phyloP scores from a whole-genome alignment of 768 basidiomycete genomes.

The Tylopilus intermedius region DNA sequence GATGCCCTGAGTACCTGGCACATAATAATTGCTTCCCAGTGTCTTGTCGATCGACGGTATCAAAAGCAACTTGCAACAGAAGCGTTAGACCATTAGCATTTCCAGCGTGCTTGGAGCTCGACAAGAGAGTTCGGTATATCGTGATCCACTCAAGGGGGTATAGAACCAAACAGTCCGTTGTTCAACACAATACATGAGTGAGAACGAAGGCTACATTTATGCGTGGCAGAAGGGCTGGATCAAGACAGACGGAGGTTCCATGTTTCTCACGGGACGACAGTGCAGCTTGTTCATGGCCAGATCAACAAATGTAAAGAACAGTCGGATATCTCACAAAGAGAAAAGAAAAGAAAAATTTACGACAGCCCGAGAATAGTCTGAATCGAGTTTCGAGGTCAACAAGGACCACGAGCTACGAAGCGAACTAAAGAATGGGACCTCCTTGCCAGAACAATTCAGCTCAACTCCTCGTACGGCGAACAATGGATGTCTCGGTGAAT shows the following conservation, averaged over 20 bases:
- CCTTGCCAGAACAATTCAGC: not conserved
- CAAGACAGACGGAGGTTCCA: too few species aligned
- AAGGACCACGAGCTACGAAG: constrained; percentile 23
- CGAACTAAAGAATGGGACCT: constrained; percentile 21
- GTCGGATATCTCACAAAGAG: constrained; percentile 15
- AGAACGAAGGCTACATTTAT: not conserved
- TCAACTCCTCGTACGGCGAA: constrained; percentile 16
- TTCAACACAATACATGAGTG: not conserved
- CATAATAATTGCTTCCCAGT: not conserved
- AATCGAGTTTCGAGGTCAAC: constrained; percentile 29
- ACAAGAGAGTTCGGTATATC: too few species aligned
- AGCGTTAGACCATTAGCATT: too few species aligned
- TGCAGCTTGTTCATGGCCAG: not conserved
- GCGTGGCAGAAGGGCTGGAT: too few species aligned
- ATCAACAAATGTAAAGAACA: not conserved
- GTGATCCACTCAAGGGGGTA: too few species aligned
- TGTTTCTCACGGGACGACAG: too few species aligned
- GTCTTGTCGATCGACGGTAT: too few species aligned
- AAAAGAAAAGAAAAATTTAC: not conserved
- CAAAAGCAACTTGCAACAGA: too few species aligned
- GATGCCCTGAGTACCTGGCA: not conserved
- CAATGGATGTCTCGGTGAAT: not conserved
- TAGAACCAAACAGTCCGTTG: not conserved
- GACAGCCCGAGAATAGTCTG: constrained; percentile 33
- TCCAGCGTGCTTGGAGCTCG: too few species aligned